phyloP scores from a whole-genome alignment of 2,329 filamentous ascomycete species.

The Penicillium olsonii region DNA sequence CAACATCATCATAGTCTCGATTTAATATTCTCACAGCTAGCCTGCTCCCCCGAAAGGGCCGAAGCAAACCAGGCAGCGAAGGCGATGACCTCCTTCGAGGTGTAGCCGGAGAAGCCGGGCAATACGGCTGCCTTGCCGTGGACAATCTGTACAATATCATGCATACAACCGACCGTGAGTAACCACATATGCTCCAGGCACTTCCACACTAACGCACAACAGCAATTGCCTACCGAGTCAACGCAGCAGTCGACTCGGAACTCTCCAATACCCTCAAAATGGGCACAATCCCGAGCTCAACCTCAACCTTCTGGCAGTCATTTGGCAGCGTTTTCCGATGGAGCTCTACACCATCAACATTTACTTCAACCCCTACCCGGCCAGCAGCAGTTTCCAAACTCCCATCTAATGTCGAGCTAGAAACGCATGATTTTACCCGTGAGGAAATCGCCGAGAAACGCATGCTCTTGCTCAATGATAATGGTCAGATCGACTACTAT shows the following conservation, averaged over 20 bases:
- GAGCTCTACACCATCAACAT: conserved; percentile 49
- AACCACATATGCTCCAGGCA: conserved; percentile 49
- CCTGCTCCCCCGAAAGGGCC: conserved; percentile 74
- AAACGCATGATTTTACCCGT: conserved; percentile 90
- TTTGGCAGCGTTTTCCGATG: conserved; percentile 64
- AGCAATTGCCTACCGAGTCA: conserved; percentile 87
- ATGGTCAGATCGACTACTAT: conserved; percentile 92
- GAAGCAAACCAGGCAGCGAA: conserved; percentile 74
- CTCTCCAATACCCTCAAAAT: conserved; percentile 77
- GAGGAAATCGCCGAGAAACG: conserved; percentile 92
- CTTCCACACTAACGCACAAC: conserved; percentile 23
- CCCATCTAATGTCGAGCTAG: conserved; percentile 78
- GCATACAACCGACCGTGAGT: conserved; percentile 63
- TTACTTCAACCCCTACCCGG: conserved; percentile 63
- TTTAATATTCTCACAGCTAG: conserved; percentile 43
- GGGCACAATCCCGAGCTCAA: conserved; percentile 75
- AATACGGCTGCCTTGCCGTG: conserved; percentile 86
- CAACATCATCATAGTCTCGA: conserved; percentile 16
- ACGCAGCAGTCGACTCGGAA: conserved; percentile 79
- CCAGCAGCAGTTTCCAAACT: conserved; percentile 62
- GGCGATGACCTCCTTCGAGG: conserved; percentile 59
- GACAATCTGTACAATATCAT: conserved; percentile 97
- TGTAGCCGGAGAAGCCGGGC: conserved; percentile 75
- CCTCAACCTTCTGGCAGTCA: conserved; percentile 65
- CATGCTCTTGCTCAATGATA: conserved; percentile 87